These are phyloP conservation scores for Pseudogymnoascus sp. DNA, from an alignment of 2,329 filamentous ascomycete species.

Conservation along the genomic window DNA sequence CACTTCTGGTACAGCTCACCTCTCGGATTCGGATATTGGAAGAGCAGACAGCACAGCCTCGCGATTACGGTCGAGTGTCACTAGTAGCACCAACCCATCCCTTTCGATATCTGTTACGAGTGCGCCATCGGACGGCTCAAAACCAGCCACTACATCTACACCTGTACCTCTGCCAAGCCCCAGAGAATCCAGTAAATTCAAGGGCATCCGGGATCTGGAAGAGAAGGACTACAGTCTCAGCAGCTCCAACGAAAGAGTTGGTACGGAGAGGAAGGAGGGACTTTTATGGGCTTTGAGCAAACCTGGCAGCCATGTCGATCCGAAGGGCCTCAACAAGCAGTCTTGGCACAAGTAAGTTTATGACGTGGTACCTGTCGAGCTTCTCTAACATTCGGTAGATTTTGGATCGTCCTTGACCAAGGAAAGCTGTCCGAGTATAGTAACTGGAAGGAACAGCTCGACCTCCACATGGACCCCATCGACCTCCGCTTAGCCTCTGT, in stretches of 20 bases:
- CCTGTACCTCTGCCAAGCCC: conserved; percentile 43
- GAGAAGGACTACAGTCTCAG: conserved; percentile 58
- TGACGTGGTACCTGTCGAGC: not conserved
- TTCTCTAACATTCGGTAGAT: conserved; percentile 47
- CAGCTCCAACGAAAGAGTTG: conserved; percentile 47
- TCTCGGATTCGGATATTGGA: conserved; percentile 57
- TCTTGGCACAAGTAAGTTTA: conserved; percentile 90
- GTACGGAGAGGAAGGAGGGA: conserved; percentile 80
- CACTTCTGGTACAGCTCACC: conserved; percentile 30
- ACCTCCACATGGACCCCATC: conserved; percentile 96
- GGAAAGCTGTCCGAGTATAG: conserved; percentile 96
- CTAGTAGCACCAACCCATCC: conserved; percentile 32
- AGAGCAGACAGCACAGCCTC: conserved; percentile 68
- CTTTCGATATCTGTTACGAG: conserved; percentile 27
- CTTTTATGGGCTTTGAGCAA: conserved; percentile 89
- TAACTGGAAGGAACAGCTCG: conserved; percentile 97
- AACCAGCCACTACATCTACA: conserved; percentile 35
- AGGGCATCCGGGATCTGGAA: conserved; percentile 85
- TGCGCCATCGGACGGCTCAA: conserved; percentile 44
- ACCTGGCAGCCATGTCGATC: conserved; percentile 89
- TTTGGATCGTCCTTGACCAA: conserved; percentile 97
- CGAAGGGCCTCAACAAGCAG: conserved; percentile 90
- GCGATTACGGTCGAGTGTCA: conserved; percentile 48
- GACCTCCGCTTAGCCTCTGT: conserved; percentile 96
- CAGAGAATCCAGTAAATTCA: conserved; percentile 54